phyloP scores from a whole-genome alignment of 441 rosid species.

The Manihot esculenta region DNA sequence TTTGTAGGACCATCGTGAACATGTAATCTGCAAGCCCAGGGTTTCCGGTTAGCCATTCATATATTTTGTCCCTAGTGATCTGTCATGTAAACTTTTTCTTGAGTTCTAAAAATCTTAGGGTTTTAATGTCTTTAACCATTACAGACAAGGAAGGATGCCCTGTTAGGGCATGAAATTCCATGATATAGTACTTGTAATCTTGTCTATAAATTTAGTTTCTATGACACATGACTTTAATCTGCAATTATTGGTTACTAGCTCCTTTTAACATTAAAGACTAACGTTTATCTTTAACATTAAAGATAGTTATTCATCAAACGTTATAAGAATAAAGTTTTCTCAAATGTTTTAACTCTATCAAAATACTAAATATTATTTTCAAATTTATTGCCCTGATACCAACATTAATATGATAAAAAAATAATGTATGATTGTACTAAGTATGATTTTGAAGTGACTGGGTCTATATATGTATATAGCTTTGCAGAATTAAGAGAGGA shows the following conservation, averaged over 20 bases:
- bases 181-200: not conserved
- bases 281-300: too few relatives aligned
- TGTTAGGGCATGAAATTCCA: not conserved
- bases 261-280: not conserved
- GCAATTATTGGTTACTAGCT: not conserved
- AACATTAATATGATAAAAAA: too few relatives aligned
- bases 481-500: too few relatives aligned
- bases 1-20: constrained; percentile 10
- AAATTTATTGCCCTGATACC: too few relatives aligned
- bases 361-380: too few relatives aligned
- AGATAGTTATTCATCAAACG: too few relatives aligned
- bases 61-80: not conserved
- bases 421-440: too few relatives aligned
- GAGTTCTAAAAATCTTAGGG: not conserved
- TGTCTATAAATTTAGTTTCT: not conserved
- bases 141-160: not conserved
- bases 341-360: too few relatives aligned
- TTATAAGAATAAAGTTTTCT: too few relatives aligned
- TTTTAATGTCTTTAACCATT: not conserved
- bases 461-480: too few relatives aligned
- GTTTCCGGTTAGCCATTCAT: constrained; percentile 22
- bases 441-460: too few relatives aligned
- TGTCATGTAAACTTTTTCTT: not conserved
- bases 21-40: constrained; percentile 9
- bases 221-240: not conserved